phyloP scores from a whole-genome alignment of 148 eudicot species.

The Camellia granthamiana region DNA sequence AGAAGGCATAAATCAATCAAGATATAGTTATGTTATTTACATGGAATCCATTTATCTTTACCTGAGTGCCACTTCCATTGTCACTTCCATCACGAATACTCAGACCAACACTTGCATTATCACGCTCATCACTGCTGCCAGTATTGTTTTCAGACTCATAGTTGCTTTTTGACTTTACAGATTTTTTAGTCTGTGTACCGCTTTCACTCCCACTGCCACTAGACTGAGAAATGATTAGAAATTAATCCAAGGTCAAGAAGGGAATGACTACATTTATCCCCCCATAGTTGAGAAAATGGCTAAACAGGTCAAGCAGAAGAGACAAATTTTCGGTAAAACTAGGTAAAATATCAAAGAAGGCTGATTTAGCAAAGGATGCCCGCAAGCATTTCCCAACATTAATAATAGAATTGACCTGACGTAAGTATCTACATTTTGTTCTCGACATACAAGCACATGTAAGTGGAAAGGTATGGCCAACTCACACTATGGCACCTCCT shows the following conservation, averaged over 20 bases:
- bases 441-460: not conserved
- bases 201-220: constrained; percentile 28
- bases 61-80: constrained; percentile 30
- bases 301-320: not conserved
- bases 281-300: too few species aligned
- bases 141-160: constrained; percentile 12
- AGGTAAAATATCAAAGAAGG: not conserved
- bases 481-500: constrained; percentile 34
- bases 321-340: not conserved
- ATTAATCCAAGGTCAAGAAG: not conserved
- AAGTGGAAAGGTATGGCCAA: not conserved
- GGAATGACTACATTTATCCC: not conserved
- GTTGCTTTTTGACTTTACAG: constrained; percentile 7
- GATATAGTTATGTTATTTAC: not conserved
- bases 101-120: constrained; percentile 9
- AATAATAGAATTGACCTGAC: constrained; percentile 1
- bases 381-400: not conserved
- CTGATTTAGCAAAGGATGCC: not conserved
- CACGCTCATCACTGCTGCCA: constrained; percentile 17
- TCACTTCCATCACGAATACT: constrained; percentile 19
- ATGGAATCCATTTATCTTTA: not conserved
- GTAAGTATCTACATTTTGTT: not conserved
- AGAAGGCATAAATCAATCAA: not conserved
- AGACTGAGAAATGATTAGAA: constrained; percentile 19
- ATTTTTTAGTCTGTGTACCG: constrained; percentile 17